A percentile compares a stretch with the other conserved stretches of the same genome.
Conservation (phyloP, 371 early-diverging fungal species). For the Catenaria anguillulae region DNA sequence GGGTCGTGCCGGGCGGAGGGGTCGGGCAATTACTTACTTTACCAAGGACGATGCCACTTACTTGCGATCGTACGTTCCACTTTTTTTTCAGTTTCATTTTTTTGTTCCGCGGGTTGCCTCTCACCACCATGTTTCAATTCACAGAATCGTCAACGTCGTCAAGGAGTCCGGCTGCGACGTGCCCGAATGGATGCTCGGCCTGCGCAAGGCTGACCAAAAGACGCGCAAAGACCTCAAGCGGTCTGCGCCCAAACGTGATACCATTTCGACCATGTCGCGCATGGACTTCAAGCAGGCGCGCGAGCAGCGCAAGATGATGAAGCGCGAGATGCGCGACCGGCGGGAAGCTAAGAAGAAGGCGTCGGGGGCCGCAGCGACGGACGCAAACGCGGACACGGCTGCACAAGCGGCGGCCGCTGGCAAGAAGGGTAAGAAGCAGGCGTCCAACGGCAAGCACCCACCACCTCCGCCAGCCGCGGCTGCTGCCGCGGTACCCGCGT, state of each 20-base stretch:
- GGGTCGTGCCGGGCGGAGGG: constrained; percentile 71
- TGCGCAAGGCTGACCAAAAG: constrained; percentile 60
- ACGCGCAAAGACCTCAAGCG: constrained; percentile 43
- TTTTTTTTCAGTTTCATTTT: constrained; percentile 15
- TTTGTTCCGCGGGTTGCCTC: too few species aligned
- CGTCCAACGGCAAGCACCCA: too few species aligned
- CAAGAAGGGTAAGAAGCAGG: too few species aligned
- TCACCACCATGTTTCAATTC: too few species aligned
- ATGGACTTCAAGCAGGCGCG: constrained; percentile 43
- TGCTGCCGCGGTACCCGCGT: too few species aligned
- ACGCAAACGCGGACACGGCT: too few species aligned
- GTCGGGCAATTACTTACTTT: constrained; percentile 74
- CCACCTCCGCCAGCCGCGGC: too few species aligned
- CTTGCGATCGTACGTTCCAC: constrained; percentile 44
- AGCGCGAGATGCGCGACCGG: constrained; percentile 5
- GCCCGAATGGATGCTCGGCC: constrained; percentile 88
- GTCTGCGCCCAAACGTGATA: constrained; percentile 44
- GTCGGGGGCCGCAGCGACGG: too few species aligned
- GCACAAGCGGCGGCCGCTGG: too few species aligned
- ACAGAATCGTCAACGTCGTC: constrained; percentile 88
- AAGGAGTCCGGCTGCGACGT: constrained; percentile 85
- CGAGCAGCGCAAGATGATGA: constrained; percentile 11
- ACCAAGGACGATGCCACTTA: constrained; percentile 83
- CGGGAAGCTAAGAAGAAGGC: too few species aligned
- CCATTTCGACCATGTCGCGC: constrained; percentile 45